These are phyloP conservation scores for Chrysosporium queenslandicum DNA, from an alignment of 2,329 filamentous ascomycete genomes.

Conservation along the genomic window DNA sequence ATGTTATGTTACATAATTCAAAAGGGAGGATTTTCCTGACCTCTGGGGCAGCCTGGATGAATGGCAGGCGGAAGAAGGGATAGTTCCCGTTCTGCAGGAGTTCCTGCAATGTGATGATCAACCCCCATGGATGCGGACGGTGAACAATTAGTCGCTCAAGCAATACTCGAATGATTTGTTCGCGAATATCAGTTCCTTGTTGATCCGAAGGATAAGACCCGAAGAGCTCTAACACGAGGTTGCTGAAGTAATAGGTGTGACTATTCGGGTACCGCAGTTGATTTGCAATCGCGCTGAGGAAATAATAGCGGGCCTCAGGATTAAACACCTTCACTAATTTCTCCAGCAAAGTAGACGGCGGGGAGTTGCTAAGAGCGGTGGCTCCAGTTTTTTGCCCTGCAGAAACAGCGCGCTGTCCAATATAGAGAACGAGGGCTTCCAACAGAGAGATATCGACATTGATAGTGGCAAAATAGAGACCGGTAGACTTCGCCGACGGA, in stretches of 20 bases:
- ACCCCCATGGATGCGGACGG: conserved; percentile 90
- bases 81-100: conserved; percentile 85
- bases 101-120: conserved; percentile 80
- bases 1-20: neutral
- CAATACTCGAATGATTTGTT: conserved; percentile 81
- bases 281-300: conserved; percentile 76
- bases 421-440: conserved; percentile 72
- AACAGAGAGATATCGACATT: conserved; percentile 61
- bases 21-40: conserved; percentile 40
- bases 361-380: conserved; percentile 54
- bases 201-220: conserved; percentile 57
- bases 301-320: conserved; percentile 71
- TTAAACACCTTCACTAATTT: conserved; percentile 65
- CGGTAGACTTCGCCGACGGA: conserved; percentile 48
- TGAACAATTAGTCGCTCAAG: conserved; percentile 79
- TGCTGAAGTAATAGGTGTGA: conserved; percentile 87
- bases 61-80: conserved; percentile 84
- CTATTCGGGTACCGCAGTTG: conserved; percentile 84
- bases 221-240: conserved; percentile 74
- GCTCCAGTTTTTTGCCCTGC: conserved; percentile 49
- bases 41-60: conserved; percentile 82
- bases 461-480: conserved; percentile 57
- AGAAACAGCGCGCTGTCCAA: conserved; percentile 62
- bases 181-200: conserved; percentile 71
- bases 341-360: conserved; percentile 63